Base-by-base conservation (phyloP, 1,284 basidiomycete genomes). In the Microbotryum scabiosae region DNA sequence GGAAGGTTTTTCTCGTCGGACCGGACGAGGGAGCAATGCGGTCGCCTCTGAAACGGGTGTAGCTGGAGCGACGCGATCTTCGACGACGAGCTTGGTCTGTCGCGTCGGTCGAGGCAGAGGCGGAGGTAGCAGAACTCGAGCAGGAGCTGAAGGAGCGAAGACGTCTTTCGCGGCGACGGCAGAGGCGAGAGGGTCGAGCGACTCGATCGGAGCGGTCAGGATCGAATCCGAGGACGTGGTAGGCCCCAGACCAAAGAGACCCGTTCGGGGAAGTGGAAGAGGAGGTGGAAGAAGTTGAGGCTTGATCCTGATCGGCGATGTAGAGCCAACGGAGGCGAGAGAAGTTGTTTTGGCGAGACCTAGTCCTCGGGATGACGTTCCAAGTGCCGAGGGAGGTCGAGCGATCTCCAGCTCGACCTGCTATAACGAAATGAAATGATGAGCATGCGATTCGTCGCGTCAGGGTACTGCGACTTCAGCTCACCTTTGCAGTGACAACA, bases 151-250 rank as follows among this genome's bases (percentile, higher is more conserved):
- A 6, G 26, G 16, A 20, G 51, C 57, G 47, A 65, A 65, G 2
- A 65, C n/a, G 10, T 57, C 54, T 18, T 21, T 23, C 2, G 57
- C 25, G 1, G 30, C 36, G 12, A 26, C 9, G 6, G 45, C 12
- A 16, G 45, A 51, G 1, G 36, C 16, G 43, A 28, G 14, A 18
- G 56, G 10, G 26, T 25, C 50, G 26, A 65, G 52, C 21, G 44
- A 54, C 16, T 57, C 58, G 6, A 58, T 57, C 4, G 64, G 56
- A 2, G 59, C 57, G 7, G 36, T 44, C 5, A 65, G 56, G 5
- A 55, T 53, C 14, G 64, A 56, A 2, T 41, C 36, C 14, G 36
- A 16, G 3, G 36, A 41, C 12, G 36, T 3, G 3, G 36, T 41
- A 41, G 36, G 36, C 3, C 14, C 36, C 12, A 41, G 36, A 18